Evolutionary conservation across 176 grass and related monocot genomes (phyloP).

Genomic region (Avena eriantha): DNA sequence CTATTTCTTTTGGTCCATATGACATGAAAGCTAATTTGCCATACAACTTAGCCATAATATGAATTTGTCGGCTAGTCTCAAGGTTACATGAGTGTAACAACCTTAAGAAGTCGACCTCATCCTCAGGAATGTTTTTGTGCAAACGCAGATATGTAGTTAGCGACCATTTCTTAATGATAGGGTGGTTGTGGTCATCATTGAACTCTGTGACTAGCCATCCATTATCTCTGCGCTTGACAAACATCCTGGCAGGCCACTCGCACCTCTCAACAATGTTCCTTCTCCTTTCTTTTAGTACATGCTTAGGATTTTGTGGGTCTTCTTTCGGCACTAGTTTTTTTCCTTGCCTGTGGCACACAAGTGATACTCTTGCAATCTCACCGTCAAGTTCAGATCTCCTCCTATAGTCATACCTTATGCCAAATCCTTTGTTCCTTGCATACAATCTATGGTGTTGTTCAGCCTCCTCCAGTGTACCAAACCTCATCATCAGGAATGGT

Average conservation of each 20-base stretch:
- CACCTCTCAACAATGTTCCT: neutral
- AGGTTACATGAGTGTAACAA: neutral
- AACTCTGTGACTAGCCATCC: neutral
- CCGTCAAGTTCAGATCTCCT: neutral
- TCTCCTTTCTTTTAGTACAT: neutral
- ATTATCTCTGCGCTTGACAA: neutral
- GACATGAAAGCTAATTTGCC: neutral
- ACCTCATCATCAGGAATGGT: neutral
- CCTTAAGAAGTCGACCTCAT: neutral
- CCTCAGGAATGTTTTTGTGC: neutral
- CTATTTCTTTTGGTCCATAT: neutral
- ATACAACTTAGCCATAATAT: neutral
- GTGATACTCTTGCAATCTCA: neutral
- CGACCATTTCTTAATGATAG: neutral
- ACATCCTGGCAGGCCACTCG: neutral
- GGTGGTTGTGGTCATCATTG: neutral
- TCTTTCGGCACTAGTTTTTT: neutral
- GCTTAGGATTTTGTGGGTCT: neutral
- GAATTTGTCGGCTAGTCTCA: neutral
- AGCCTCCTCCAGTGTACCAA: neutral
- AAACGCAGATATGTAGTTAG: neutral
- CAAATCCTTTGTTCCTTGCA: neutral
- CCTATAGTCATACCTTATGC: neutral
- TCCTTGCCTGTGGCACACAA: neutral
- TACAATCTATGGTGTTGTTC: neutral